phyloP scores from a whole-genome alignment of 73 alveolate genomes.

The Paramecium sexaurelia region DNA sequence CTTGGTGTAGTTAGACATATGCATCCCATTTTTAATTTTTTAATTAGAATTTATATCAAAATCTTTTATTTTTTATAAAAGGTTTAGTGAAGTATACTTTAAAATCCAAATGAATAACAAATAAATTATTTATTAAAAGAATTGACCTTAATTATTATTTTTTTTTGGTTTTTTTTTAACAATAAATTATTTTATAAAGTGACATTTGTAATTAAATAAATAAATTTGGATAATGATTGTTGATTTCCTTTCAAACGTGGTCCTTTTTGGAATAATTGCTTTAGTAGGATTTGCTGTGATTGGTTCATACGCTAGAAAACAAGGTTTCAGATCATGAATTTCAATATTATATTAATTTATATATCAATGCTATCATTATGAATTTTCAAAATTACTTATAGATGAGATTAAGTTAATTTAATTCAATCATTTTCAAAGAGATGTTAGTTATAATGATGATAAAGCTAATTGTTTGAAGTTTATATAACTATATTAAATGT shows the following conservation, averaged over 20 bases:
- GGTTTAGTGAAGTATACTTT: background rate
- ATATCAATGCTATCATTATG: background rate
- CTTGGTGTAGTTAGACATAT: background rate
- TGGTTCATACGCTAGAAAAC: background rate
- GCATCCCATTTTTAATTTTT: conserved; percentile 30
- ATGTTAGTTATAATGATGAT: too few relatives aligned
- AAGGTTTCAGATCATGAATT: background rate
- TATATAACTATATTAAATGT: background rate
- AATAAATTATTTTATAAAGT: background rate
- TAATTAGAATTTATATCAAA: background rate
- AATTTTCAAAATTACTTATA: background rate
- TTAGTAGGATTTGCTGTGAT: background rate
- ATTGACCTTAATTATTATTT: background rate
- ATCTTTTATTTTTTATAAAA: background rate
- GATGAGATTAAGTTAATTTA: background rate
- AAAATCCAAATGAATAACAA: background rate
- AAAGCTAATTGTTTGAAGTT: background rate
- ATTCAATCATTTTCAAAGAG: too few relatives aligned
- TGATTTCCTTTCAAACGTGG: background rate
- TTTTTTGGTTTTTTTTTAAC: background rate
- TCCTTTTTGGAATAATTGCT: background rate
- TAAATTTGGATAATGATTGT: background rate
- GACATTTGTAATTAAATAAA: background rate
- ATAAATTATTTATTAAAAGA: background rate
- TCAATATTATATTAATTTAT: background rate